Conservation (phyloP, 1,284 basidiomycete genomes). For the Naganishia cerealis region DNA sequence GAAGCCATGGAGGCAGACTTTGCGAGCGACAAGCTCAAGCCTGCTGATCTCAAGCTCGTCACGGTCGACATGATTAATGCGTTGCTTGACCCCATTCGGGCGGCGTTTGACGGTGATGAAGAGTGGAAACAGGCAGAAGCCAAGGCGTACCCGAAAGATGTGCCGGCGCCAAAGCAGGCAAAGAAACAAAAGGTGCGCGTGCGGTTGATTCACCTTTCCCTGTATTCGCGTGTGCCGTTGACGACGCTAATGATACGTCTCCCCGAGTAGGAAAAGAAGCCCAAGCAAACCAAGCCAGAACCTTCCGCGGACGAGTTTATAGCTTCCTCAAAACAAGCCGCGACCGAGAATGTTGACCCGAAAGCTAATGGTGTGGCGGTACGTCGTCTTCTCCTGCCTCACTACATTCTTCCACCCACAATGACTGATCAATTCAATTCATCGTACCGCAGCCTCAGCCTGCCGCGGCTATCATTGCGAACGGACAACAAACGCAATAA, state of each 20-base stretch:
- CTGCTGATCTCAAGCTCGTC: slow-evolving; percentile 81
- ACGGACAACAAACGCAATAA: no score
- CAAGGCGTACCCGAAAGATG: slow-evolving; percentile 70
- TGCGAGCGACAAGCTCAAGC: slow-evolving; percentile 74
- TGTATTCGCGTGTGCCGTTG: not conserved
- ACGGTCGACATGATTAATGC: slow-evolving; percentile 75
- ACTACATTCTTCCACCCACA: not conserved
- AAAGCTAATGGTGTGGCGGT: slow-evolving; percentile 21
- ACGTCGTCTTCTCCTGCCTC: not conserved
- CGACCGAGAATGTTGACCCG: slow-evolving; percentile 23
- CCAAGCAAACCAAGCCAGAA: slow-evolving; percentile 17
- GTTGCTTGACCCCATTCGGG: slow-evolving; percentile 80
- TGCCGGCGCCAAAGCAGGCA: slow-evolving; percentile 18
- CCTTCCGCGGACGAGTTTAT: slow-evolving; percentile 25
- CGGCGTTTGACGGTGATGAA: slow-evolving; percentile 69
- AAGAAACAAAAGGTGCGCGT: slow-evolving; percentile 33
- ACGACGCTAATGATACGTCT: slow-evolving; percentile 1
- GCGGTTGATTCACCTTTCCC: no score
- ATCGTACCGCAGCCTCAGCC: not conserved
- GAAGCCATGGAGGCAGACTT: slow-evolving; percentile 75
- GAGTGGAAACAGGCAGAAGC: slow-evolving; percentile 79
- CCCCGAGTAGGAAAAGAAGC: slow-evolving; percentile 26
- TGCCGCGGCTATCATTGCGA: slow-evolving; percentile 3
- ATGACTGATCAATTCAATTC: not conserved
- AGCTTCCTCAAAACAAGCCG: slow-evolving; percentile 30